Evolutionary conservation across 2,329 filamentous ascomycete genomes (phyloP), one percentile per base, ranked within the genome.

Genomic region (Fusarium devonianum): DNA sequence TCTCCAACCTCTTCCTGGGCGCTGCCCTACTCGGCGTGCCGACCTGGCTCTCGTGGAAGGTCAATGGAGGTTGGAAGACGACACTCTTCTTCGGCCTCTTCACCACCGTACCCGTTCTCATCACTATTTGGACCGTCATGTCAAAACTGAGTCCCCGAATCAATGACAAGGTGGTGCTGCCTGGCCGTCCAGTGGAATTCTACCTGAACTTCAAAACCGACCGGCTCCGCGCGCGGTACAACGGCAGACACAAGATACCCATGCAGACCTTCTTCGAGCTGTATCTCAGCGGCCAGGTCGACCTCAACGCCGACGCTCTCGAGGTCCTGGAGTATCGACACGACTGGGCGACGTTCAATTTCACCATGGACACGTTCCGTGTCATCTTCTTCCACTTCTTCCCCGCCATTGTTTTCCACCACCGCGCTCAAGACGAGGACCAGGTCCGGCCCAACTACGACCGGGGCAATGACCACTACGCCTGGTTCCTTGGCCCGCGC

Each of bases 391-490:
- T 89, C 53, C 85, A 83, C 66, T 90, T 96, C 77, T 84, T 92
- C 56, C 89, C 89, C 32, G 92, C 96, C 71, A 83, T 94, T 56
- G 84, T 96, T 63, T 85, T 96, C 78, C 92, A 96, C 78, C 89
- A 89, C 60, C 84, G 90, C 40, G 90, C 89, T 43, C 92, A 96
- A 75, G 92, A 97, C 65, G 92, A 96, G 81, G 92, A 97, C 74
- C 92, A 97, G 76, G 91, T 97, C 40, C 90, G 92, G 67, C 89
- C 90, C 71, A 92, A 96, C 78, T 97, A 97, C 75, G 92, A 97
- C 79, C 87, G 90, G 62, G 92, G 92, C 68, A 92, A 97, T 71
- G 92, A 97, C 73, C 96, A 96, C 77, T 97, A 97, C 78, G 87
- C 85, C 69, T 97, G 91, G 91, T 97, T 97, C 80, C 83, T 97